A percentile compares a stretch with the other conserved stretches of the same genome.
Evolutionary conservation across 345 rosid genomes (phyloP).

Genomic region (Euphorbia tirucalli): DNA sequence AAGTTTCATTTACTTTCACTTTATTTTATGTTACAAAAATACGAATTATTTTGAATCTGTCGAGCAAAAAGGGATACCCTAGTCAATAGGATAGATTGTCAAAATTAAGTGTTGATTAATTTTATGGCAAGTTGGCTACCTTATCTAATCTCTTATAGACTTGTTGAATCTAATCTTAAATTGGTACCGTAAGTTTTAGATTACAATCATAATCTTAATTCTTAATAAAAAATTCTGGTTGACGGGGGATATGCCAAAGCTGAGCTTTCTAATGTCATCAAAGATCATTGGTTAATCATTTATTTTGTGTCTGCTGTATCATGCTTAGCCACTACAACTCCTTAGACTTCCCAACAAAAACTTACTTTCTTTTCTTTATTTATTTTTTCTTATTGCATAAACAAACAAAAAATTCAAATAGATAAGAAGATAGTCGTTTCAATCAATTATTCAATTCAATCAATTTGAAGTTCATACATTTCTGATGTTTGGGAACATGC

Average conservation of each 20-base stretch:
- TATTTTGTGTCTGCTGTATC: neutral
- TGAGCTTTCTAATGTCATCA: neutral
- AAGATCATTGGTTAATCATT: neutral
- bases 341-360: neutral
- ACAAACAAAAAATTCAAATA: neutral
- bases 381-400: neutral
- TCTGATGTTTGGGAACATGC: neutral
- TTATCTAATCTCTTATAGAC: constrained; percentile 1
- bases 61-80: too few relatives aligned
- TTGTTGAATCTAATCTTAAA: neutral
- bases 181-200: neutral
- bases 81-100: too few relatives aligned
- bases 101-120: neutral
- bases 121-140: neutral
- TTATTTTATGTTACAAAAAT: too few relatives aligned
- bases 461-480: neutral
- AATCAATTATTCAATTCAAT: neutral
- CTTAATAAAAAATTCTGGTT: neutral
- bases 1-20: too few relatives aligned
- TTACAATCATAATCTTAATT: neutral
- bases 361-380: neutral
- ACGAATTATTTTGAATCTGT: too few relatives aligned
- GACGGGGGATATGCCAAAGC: neutral
- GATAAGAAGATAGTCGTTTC: neutral
- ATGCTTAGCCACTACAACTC: neutral